Conservation (phyloP, 2,329 filamentous ascomycete genomes). For the Ophiostoma angusticollis region DNA sequence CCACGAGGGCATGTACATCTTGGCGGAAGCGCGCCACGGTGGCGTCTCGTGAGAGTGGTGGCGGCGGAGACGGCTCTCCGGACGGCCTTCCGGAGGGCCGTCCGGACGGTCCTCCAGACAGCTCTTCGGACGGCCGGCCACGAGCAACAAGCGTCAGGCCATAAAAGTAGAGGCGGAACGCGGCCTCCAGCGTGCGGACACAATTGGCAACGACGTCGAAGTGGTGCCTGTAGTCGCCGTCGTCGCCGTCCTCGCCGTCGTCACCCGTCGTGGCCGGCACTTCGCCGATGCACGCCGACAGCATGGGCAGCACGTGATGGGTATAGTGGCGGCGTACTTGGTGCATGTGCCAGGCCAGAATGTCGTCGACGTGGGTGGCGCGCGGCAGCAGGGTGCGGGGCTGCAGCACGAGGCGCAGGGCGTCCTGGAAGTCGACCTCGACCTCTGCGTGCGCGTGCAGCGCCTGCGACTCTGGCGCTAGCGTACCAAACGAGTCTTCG, state of each 20-base stretch:
- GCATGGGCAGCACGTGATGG: slow-evolving; percentile 43
- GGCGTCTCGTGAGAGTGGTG: slow-evolving; percentile 14
- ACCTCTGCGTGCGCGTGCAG: slow-evolving; percentile 22
- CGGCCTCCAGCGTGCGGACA: slow-evolving; percentile 46
- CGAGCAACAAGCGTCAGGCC: slow-evolving; percentile 39
- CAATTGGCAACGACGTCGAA: slow-evolving; percentile 34
- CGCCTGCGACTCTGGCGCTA: slow-evolving; percentile 27
- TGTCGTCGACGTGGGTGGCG: slow-evolving; percentile 40
- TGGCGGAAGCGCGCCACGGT: slow-evolving; percentile 36
- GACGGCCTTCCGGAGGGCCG: not conserved
- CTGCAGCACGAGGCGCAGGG: slow-evolving; percentile 40
- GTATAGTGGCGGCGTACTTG: slow-evolving; percentile 50
- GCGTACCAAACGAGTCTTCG: slow-evolving; percentile 40
- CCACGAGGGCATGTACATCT: slow-evolving; percentile 52
- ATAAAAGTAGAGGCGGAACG: slow-evolving; percentile 43
- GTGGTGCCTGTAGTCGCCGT: slow-evolving; percentile 26
- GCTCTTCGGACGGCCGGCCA: slow-evolving; percentile 27
- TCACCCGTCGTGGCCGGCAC: not conserved
- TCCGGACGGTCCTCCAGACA: not conserved
- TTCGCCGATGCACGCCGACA: slow-evolving; percentile 29
- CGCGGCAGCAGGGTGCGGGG: slow-evolving; percentile 32
- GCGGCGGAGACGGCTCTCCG: not conserved
- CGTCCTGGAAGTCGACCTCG: slow-evolving; percentile 35
- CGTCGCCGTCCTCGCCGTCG: not conserved
- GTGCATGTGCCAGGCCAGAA: slow-evolving; percentile 47